These are phyloP conservation scores for Phytophthora pinifolia DNA, from an alignment of 352 stramenopile genomes.

Conservation along the genomic window DNA sequence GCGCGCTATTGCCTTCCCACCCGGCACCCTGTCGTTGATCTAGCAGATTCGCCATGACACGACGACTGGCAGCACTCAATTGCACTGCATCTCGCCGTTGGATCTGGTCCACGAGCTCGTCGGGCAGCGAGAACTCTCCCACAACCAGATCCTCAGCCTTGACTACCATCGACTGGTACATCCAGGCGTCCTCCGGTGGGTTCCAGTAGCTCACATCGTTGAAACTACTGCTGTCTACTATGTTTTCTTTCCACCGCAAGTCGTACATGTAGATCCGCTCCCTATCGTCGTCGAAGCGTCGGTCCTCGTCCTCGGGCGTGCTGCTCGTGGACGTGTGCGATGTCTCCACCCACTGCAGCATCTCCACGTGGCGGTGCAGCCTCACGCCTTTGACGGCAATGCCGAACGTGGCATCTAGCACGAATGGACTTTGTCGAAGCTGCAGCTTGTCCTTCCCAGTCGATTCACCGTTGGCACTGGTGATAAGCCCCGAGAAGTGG, in stretches of 20 bases:
- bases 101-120: constrained; percentile 72
- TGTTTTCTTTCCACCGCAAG: constrained; percentile 52
- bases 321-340: constrained; percentile 55
- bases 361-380: constrained; percentile 68
- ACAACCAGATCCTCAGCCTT: constrained; percentile 51
- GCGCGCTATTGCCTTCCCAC: constrained; percentile 41
- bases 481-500: constrained; percentile 58
- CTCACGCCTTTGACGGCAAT: constrained; percentile 66
- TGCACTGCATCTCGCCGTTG: constrained; percentile 51
- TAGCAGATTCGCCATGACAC: constrained; percentile 59
- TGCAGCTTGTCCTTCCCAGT: constrained; percentile 10
- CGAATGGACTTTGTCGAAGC: constrained; percentile 47
- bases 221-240: constrained; percentile 57
- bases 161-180: constrained; percentile 28
- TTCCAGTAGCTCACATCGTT: constrained; percentile 68
- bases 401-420: constrained; percentile 61
- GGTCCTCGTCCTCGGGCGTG: constrained; percentile 45
- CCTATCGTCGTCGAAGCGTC: constrained; percentile 44
- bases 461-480: constrained; percentile 16
- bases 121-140: constrained; percentile 55
- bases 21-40: constrained; percentile 42
- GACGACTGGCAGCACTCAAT: constrained; percentile 42
- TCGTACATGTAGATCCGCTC: constrained; percentile 79
- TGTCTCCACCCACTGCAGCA: constrained; percentile 84
- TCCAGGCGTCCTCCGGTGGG: constrained; percentile 60